A percentile compares a stretch with the other conserved stretches of the same genome.
Evolutionary conservation across 2,329 filamentous ascomycete species (phyloP).

Genomic region (Neofusicoccum parvum): DNA sequence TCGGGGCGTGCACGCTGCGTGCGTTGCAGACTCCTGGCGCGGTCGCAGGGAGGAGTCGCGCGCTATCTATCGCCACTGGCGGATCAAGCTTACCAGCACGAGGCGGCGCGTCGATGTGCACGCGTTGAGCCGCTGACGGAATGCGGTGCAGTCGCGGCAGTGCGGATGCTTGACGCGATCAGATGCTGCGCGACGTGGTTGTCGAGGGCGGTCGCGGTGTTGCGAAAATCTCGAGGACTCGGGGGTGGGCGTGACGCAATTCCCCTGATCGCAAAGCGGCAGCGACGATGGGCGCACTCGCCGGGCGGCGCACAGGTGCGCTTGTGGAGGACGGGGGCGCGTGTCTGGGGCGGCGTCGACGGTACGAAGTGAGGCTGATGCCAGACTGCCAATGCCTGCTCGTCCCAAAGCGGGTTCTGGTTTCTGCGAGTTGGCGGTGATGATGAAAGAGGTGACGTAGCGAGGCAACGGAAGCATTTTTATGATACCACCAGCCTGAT

Average conservation of each 20-base stretch:
- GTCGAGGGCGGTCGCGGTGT: slow-evolving; percentile 12
- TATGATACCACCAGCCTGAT: slow-evolving; percentile 18
- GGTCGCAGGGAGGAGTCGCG: slow-evolving; percentile 21
- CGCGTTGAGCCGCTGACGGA: slow-evolving; percentile 12
- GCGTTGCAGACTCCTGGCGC: slow-evolving; percentile 15
- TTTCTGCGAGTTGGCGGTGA: slow-evolving; percentile 22
- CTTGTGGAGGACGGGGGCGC: slow-evolving; percentile 1
- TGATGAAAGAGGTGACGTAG: slow-evolving; percentile 22
- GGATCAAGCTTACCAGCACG: slow-evolving; percentile 18
- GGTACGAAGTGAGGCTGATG: slow-evolving; percentile 22
- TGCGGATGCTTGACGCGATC: not conserved
- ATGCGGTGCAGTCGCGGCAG: not conserved
- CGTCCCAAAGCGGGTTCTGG: slow-evolving; percentile 20
- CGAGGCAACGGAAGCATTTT: slow-evolving; percentile 22
- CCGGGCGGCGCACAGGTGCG: slow-evolving; percentile 16
- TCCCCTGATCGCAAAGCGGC: slow-evolving; percentile 20
- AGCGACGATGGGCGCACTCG: slow-evolving; percentile 20
- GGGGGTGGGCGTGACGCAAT: slow-evolving; percentile 22
- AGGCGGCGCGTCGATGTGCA: slow-evolving; percentile 11
- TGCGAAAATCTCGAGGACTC: slow-evolving; percentile 20
- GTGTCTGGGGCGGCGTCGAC: slow-evolving; percentile 18
- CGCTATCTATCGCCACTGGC: slow-evolving; percentile 20
- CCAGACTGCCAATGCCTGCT: slow-evolving; percentile 21
- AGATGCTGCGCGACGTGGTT: slow-evolving; percentile 4
- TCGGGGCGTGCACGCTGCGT: not conserved